A percentile compares a stretch with the other conserved stretches of the same genome.
Conservation (phyloP, 345 rosid genomes). For the Arabis hirsuta region DNA sequence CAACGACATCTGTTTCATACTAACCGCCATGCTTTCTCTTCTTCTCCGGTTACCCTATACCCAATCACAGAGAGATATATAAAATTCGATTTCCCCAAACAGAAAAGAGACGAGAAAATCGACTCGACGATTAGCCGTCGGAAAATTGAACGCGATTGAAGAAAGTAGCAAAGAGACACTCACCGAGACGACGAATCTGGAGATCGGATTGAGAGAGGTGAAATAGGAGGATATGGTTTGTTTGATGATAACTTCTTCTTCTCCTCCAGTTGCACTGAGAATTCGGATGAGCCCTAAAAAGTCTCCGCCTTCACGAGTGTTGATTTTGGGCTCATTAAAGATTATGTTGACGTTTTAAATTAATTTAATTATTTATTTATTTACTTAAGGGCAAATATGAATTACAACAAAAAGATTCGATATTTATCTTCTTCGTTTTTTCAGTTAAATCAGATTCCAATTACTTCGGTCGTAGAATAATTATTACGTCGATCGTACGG, state of each 20-base stretch:
- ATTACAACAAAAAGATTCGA: conserved; percentile 14
- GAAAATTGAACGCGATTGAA: background rate
- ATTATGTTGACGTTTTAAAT: conserved; percentile 23
- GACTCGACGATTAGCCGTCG: background rate
- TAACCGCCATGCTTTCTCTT: conserved; percentile 56
- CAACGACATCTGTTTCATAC: conserved; percentile 64
- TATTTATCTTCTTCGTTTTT: conserved; percentile 9
- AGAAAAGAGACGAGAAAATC: background rate
- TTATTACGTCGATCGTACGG: too few relatives aligned
- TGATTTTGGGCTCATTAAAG: conserved; percentile 5
- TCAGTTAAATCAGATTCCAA: too few relatives aligned
- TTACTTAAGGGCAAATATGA: background rate
- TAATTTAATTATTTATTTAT: background rate
- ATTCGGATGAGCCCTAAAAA: conserved; percentile 25
- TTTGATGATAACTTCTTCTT: background rate
- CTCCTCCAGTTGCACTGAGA: conserved; percentile 17
- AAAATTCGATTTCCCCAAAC: background rate
- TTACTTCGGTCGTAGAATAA: too few relatives aligned
- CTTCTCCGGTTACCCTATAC: background rate
- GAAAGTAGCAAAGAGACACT: background rate
- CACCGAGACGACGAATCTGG: conserved; percentile 27
- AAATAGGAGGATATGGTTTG: conserved; percentile 10
- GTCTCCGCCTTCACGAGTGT: conserved; percentile 25
- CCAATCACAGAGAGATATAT: background rate
- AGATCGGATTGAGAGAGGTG: background rate